A percentile compares a stretch with the other conserved stretches of the same genome.
phyloP scores from a whole-genome alignment of 1,284 basidiomycete species.

The Porogramme epimiltina region DNA sequence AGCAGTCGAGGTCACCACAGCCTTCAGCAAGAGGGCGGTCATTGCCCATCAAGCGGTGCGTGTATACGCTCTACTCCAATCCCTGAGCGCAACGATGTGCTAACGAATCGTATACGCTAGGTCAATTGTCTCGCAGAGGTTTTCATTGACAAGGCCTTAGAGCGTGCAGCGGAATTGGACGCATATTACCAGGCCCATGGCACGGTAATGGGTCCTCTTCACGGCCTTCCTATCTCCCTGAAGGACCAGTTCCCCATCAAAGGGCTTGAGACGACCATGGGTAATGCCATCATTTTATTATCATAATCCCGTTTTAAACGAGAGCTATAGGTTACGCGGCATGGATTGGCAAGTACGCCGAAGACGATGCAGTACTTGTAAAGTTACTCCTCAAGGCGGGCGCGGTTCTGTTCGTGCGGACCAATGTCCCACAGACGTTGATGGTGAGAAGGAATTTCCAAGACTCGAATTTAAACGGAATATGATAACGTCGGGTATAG shows the following conservation, averaged over 20 bases:
- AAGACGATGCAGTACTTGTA: conserved; percentile 42
- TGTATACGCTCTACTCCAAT: too few relatives aligned
- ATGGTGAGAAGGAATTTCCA: conserved; percentile 16
- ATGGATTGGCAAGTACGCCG: conserved; percentile 27
- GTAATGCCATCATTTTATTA: too few relatives aligned
- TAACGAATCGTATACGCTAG: conserved; percentile 13
- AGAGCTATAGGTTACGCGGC: conserved; percentile 32
- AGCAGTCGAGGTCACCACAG: conserved; percentile 40
- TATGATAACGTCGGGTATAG: conserved; percentile 33
- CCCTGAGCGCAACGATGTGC: not conserved
- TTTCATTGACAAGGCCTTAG: conserved; percentile 45
- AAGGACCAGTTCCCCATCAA: conserved; percentile 56
- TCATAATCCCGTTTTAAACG: conserved; percentile 14
- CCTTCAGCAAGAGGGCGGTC: conserved; percentile 50
- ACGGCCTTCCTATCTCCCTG: conserved; percentile 51
- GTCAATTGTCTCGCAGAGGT: conserved; percentile 53
- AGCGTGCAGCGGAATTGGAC: conserved; percentile 45
- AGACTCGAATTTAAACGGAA: conserved; percentile 1
- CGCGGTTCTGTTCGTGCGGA: conserved; percentile 70
- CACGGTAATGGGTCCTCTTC: conserved; percentile 45
- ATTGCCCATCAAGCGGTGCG: conserved; percentile 55
- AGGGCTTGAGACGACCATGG: conserved; percentile 59
- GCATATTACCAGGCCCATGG: conserved; percentile 38
- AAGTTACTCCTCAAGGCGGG: conserved; percentile 62
- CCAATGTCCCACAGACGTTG: conserved; percentile 71